Conservation (phyloP, 495 filamentous ascomycete species). For the Cenococcum geophilum region DNA sequence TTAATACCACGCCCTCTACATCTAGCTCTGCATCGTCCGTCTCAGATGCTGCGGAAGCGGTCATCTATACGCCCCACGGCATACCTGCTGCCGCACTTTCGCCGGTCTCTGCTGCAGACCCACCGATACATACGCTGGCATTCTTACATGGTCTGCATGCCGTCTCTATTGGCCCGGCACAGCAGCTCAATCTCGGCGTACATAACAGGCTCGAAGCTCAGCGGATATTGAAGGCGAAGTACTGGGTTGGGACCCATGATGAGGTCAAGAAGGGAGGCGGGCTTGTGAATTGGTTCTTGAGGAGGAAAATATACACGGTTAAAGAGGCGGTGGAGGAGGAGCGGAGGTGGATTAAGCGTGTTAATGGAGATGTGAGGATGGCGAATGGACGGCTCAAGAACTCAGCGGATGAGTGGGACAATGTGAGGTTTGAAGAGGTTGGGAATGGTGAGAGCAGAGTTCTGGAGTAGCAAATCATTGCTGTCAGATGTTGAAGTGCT, state of each 20-base stretch:
- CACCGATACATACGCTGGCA: slow-evolving; percentile 43
- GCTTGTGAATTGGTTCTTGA: slow-evolving; percentile 45
- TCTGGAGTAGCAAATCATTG: slow-evolving; percentile 27
- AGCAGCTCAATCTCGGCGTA: slow-evolving; percentile 51
- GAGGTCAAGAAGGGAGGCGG: slow-evolving; percentile 51
- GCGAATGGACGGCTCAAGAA: slow-evolving; percentile 3
- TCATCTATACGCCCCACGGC: slow-evolving; percentile 56
- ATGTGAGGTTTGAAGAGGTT: slow-evolving; percentile 40
- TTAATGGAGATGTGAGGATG: slow-evolving; percentile 1
- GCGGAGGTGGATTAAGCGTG: slow-evolving; percentile 10
- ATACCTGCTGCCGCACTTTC: slow-evolving; percentile 40
- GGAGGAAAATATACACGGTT: slow-evolving; percentile 41
- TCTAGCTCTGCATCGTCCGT: slow-evolving; percentile 5
- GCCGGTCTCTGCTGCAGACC: slow-evolving; percentile 35
- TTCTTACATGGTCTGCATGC: slow-evolving; percentile 54
- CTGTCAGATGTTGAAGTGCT: neutral
- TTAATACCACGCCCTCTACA: slow-evolving; percentile 30
- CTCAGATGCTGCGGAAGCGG: slow-evolving; percentile 37
- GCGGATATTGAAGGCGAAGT: slow-evolving; percentile 44
- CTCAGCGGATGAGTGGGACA: slow-evolving; percentile 19
- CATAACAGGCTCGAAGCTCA: slow-evolving; percentile 49
- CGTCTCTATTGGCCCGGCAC: slow-evolving; percentile 41
- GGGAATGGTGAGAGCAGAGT: slow-evolving; percentile 44
- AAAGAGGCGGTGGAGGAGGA: slow-evolving; percentile 44
- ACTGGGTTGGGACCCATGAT: slow-evolving; percentile 56